A percentile compares a stretch with the other conserved stretches of the same genome.
phyloP scores from a whole-genome alignment of 495 filamentous ascomycete species.

The Penicillium riverlandense region DNA sequence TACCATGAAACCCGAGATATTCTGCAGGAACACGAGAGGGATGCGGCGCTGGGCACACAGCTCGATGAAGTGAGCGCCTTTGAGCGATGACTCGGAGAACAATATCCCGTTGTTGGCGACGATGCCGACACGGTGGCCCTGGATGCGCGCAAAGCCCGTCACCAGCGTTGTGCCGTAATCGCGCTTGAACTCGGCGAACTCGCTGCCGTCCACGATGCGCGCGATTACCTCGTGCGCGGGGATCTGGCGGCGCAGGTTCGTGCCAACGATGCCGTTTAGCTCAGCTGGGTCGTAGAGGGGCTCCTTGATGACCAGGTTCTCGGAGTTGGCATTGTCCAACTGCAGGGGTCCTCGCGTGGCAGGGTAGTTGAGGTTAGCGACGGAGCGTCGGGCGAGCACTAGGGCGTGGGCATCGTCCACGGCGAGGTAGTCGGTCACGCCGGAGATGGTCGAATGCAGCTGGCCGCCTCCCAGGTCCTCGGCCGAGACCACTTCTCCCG shows the following conservation, averaged over 20 bases:
- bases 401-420: slow-evolving; percentile 92
- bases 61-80: slow-evolving; percentile 97
- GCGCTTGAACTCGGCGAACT: slow-evolving; percentile 91
- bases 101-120: slow-evolving; percentile 96
- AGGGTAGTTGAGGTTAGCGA: slow-evolving; percentile 86
- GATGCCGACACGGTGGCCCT: slow-evolving; percentile 88
- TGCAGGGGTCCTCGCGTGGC: slow-evolving; percentile 20
- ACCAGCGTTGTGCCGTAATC: slow-evolving; percentile 87
- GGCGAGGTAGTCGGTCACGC: slow-evolving; percentile 95
- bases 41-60: slow-evolving; percentile 88
- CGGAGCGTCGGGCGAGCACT: slow-evolving; percentile 73
- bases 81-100: slow-evolving; percentile 85
- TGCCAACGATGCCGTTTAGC: slow-evolving; percentile 79
- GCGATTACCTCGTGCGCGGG: slow-evolving; percentile 88
- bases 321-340: slow-evolving; percentile 7
- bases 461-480: slow-evolving; percentile 93
- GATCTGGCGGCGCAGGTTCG: slow-evolving; percentile 77
- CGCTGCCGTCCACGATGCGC: slow-evolving; percentile 83
- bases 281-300: slow-evolving; percentile 79
- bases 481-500: slow-evolving; percentile 85
- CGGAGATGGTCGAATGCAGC: slow-evolving; percentile 82
- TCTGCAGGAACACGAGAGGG: slow-evolving; percentile 89
- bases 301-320: slow-evolving; percentile 40
- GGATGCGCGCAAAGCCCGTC: slow-evolving; percentile 86
- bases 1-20: slow-evolving; percentile 98